Conservation (phyloP, 192 early-diverging fungal species). For the Backusella liffmaniae region DNA sequence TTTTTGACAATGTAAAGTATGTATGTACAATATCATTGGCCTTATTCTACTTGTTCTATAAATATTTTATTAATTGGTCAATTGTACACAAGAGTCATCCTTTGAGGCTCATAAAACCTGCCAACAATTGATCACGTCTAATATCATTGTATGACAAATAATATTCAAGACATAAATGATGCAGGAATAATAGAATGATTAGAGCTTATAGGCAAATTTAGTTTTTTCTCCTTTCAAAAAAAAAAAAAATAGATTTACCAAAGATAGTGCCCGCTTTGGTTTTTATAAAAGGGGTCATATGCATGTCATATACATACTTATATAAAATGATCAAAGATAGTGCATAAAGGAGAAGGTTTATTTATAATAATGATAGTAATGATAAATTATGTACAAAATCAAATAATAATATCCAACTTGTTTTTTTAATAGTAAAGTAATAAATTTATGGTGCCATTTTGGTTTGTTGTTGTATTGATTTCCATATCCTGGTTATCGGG, state of each 20-base stretch:
- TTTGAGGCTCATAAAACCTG: too few relatives aligned
- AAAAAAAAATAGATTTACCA: background rate
- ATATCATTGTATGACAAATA: too few relatives aligned
- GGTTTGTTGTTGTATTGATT: background rate
- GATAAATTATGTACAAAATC: background rate
- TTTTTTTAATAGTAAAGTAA: background rate
- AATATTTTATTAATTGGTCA: too few relatives aligned
- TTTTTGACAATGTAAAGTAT: too few relatives aligned
- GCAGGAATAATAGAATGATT: too few relatives aligned
- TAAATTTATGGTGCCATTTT: background rate
- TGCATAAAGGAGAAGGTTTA: conserved; percentile 1
- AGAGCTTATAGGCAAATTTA: too few relatives aligned
- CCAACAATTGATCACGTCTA: too few relatives aligned
- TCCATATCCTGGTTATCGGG: conserved; percentile 26
- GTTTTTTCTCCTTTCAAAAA: background rate
- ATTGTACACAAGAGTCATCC: too few relatives aligned
- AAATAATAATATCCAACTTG: background rate
- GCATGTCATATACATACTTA: background rate
- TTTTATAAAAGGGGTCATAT: background rate
- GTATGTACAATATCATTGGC: too few relatives aligned
- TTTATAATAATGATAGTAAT: background rate
- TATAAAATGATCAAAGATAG: background rate
- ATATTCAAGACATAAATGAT: too few relatives aligned
- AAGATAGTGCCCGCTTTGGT: background rate
- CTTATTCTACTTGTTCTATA: too few relatives aligned